Conservation (phyloP, 208 protist species). For the Naegleria fowleri region DNA sequence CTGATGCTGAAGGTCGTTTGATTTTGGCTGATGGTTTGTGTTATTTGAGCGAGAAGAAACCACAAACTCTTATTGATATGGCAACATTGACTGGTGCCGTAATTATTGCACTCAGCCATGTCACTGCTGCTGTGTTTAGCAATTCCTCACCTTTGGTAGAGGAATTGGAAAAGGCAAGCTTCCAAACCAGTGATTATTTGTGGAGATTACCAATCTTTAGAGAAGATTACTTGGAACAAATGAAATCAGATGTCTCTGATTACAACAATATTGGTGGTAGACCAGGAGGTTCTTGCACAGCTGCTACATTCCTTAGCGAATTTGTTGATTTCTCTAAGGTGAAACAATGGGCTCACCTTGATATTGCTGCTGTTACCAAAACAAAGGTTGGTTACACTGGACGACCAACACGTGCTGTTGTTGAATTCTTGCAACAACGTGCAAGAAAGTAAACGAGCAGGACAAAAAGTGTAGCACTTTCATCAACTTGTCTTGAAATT, state of each 20-base stretch:
- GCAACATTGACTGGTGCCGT: constrained; percentile 75
- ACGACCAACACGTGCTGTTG: not conserved
- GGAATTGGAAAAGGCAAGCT: not conserved
- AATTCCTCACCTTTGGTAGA: not conserved
- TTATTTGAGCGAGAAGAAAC: constrained; percentile 62
- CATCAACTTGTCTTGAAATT: too few species aligned
- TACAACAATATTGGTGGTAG: constrained; percentile 12
- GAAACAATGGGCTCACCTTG: constrained; percentile 8
- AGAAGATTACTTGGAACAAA: not conserved
- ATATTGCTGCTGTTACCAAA: constrained; percentile 2
- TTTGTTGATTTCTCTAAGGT: constrained; percentile 24
- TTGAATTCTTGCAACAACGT: not conserved
- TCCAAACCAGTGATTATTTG: not conserved
- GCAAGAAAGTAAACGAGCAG: not conserved
- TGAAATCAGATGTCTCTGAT: not conserved
- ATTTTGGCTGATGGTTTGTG: constrained; percentile 72
- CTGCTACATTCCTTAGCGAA: constrained; percentile 8
- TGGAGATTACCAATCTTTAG: constrained; percentile 23
- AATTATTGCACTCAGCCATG: constrained; percentile 12
- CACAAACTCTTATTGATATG: constrained; percentile 70
- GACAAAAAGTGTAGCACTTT: too few species aligned
- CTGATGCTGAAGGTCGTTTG: constrained; percentile 52
- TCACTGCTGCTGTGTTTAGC: not conserved
- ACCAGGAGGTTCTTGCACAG: not conserved
- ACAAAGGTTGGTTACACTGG: not conserved